A percentile compares a stretch with the other conserved stretches of the same genome.
Evolutionary conservation across 495 filamentous ascomycete genomes (phyloP).

Genomic region (Xanthoparmelia taractica): DNA sequence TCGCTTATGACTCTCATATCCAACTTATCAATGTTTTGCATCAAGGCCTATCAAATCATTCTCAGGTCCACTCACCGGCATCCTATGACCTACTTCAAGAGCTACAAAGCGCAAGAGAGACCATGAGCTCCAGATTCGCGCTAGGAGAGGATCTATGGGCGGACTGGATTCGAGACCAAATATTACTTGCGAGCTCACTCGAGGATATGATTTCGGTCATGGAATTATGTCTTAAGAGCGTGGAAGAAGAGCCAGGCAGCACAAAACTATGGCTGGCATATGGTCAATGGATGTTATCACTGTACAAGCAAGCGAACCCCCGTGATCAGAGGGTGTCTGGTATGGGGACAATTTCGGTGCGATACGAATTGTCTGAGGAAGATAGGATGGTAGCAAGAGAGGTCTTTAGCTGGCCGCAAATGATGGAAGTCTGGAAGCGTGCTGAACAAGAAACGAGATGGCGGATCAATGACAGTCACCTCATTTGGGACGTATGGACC

Average conservation of each 20-base stretch:
- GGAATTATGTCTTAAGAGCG: constrained; percentile 72
- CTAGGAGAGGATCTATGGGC: constrained; percentile 59
- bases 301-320: constrained; percentile 52
- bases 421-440: constrained; percentile 71
- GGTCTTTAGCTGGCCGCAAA: constrained; percentile 67
- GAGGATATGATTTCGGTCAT: constrained; percentile 67
- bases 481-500: constrained; percentile 79
- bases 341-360: constrained; percentile 22
- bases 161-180: constrained; percentile 58
- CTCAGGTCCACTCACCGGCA: constrained; percentile 42
- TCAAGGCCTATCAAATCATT: constrained; percentile 52
- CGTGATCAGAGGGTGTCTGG: constrained; percentile 38
- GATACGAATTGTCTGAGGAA: constrained; percentile 63
- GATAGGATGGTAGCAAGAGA: constrained; percentile 67
- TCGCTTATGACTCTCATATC: constrained; percentile 57
- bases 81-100: constrained; percentile 54
- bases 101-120: constrained; percentile 53
- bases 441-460: constrained; percentile 71
- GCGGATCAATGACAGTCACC: constrained; percentile 74
- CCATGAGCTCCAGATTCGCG: constrained; percentile 59
- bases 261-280: constrained; percentile 82
- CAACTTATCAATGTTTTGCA: constrained; percentile 58
- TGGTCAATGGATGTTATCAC: constrained; percentile 74
- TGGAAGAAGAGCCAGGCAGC: constrained; percentile 75
- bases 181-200: constrained; percentile 50